These are phyloP conservation scores for Luvunga scandens DNA, from an alignment of 345 rosid species.

Conservation along the genomic window DNA sequence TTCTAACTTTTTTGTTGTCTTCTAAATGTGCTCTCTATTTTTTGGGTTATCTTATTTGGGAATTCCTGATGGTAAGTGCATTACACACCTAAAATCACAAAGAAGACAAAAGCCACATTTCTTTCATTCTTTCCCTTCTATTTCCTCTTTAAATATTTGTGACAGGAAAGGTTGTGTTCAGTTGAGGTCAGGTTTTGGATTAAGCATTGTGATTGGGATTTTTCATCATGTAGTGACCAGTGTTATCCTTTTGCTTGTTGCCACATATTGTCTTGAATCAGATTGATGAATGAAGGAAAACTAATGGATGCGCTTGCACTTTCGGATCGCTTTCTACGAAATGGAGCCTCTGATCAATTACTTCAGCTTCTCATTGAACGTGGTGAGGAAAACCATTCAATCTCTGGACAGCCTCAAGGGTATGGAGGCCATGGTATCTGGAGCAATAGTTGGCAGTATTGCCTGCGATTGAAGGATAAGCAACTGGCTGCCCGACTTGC, in stretches of 20 bases:
- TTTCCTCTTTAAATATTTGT: neutral
- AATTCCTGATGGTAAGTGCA: neutral
- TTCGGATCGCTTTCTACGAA: constrained; percentile 88
- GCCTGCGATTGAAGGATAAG: constrained; percentile 92
- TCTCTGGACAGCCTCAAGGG: constrained; percentile 48
- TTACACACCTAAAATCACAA: neutral
- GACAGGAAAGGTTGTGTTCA: neutral
- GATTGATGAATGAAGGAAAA: constrained; percentile 87
- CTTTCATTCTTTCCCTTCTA: neutral
- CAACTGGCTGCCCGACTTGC: constrained; percentile 86
- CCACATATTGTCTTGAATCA: constrained; percentile 21
- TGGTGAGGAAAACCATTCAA: constrained; percentile 60
- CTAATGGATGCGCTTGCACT: constrained; percentile 95
- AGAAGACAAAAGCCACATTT: neutral
- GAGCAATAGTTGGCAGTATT: constrained; percentile 95
- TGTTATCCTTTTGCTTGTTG: constrained; percentile 13
- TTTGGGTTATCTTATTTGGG: neutral
- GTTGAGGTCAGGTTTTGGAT: constrained; percentile 6
- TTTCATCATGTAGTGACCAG: constrained; percentile 9
- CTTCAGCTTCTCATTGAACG: constrained; percentile 80
- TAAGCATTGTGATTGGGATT: neutral
- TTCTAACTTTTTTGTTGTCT: neutral
- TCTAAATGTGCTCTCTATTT: neutral
- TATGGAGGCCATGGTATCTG: constrained; percentile 60
- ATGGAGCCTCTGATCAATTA: constrained; percentile 86